Conservation (phyloP, 805 yeast species). For the Hanseniaspora taiwanica region DNA sequence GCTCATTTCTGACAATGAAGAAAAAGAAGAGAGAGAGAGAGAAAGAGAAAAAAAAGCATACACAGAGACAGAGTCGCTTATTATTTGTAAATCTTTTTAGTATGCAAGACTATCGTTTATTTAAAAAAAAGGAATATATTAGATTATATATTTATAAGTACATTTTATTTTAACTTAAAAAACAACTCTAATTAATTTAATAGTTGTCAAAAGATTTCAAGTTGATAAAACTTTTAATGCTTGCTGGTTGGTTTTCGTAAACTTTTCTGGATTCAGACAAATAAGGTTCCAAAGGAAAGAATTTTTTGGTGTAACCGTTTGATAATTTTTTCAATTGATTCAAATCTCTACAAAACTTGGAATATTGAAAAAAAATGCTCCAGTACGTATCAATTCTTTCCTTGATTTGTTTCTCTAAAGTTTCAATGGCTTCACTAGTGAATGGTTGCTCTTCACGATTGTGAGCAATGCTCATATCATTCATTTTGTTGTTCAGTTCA, state of each 20-base stretch:
- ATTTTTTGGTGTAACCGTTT: background rate
- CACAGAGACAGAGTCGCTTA: no score
- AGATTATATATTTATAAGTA: no score
- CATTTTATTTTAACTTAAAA: no score
- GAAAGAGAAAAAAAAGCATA: no score
- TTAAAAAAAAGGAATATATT: no score
- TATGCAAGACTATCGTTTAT: no score
- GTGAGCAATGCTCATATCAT: background rate
- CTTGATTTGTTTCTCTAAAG: conserved; percentile 14
- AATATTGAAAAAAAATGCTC: conserved; percentile 38
- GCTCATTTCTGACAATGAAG: no score
- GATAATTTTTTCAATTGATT: conserved; percentile 20
- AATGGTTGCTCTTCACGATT: no score
- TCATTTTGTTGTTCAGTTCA: conserved; percentile 5
- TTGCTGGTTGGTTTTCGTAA: background rate
- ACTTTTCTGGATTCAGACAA: background rate
- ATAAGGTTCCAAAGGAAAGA: background rate
- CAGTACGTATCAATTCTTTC: conserved; percentile 42
- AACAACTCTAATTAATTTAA: background rate
- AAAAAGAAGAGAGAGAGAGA: no score
- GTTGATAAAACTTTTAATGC: background rate
- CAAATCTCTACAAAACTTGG: conserved; percentile 32
- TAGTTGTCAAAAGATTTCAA: background rate
- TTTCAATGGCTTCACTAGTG: background rate
- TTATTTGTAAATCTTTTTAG: no score